Conservation (phyloP, 805 yeast species). For the Sungouiella thailandica region DNA sequence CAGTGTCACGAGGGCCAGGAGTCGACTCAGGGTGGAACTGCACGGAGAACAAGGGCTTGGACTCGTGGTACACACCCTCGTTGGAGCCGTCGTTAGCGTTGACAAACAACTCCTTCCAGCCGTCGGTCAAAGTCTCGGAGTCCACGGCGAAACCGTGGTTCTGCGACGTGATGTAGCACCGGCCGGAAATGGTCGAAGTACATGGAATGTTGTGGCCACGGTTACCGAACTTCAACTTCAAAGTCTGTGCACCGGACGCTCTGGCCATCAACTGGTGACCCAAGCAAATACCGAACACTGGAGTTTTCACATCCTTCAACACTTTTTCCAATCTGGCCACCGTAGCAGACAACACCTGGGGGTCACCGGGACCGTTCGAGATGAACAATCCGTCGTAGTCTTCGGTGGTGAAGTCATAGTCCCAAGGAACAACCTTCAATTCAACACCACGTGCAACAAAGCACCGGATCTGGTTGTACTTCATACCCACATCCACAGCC, state of each 20-base stretch:
- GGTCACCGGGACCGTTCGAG: conserved; percentile 99
- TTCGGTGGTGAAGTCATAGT: conserved; percentile 76
- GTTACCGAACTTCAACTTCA: conserved; percentile 94
- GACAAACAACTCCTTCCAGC: conserved; percentile 92
- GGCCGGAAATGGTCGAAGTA: conserved; percentile 82
- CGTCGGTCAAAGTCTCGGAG: conserved; percentile 60
- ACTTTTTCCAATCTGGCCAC: conserved; percentile 56
- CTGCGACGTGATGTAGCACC: conserved; percentile 98
- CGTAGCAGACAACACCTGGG: conserved; percentile 72
- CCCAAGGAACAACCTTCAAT: conserved; percentile 92
- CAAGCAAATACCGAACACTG: conserved; percentile 95
- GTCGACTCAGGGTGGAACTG: conserved; percentile 99
- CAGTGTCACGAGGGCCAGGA: conserved; percentile 99
- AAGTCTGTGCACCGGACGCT: conserved; percentile 91
- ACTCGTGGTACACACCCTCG: conserved; percentile 93
- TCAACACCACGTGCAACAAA: conserved; percentile 95
- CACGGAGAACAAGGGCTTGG: conserved; percentile 90
- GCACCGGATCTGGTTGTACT: conserved; percentile 95
- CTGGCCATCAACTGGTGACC: conserved; percentile 96
- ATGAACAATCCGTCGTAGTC: conserved; percentile 91
- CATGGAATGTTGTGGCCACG: conserved; percentile 99
- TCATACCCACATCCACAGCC: conserved; percentile 97
- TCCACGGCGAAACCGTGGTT: conserved; percentile 99
- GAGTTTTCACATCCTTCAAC: conserved; percentile 65
- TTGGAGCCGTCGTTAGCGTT: conserved; percentile 96